Evolutionary conservation across 2,329 filamentous ascomycete species (phyloP), one percentile per base, ranked within the genome.

Genomic region (Ophiostoma sp.): DNA sequence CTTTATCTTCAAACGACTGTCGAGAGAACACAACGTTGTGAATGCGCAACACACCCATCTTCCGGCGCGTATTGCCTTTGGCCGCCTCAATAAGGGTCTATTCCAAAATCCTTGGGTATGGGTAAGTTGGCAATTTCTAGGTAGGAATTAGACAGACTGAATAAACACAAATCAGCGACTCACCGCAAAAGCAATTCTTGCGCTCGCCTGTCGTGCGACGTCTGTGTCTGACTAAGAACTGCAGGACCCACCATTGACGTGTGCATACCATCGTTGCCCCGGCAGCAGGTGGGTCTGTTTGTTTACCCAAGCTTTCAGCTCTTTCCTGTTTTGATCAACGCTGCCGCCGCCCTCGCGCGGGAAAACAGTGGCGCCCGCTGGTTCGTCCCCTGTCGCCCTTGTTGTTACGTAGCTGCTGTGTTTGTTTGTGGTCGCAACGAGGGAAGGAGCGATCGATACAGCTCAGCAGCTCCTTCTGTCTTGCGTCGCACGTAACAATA

Each of bases 301-400:
- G 68, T 72, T 72, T 72, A 71, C 58, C 42, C 64, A 11, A 42
- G 18, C 42, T 62, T 65, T 62, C 65, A 58, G 41, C 44, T 62
- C 62, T 71, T 68, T 64, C 64, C 67, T 71, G 70, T 72, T 71
- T 70, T 68, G 69, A 68, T 71, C 70, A 41, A 18, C 18, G 38
- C 58, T 38, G 38, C 12, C n/a, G 44, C 18, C 58, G 60, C 27
- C 27, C 27, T 27, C 27, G 27, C 27, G 27, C 27, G 27, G 27
- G 65, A 64, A 68, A 40, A 36, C 64, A 65, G 64, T 44, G n/a
- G 42, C 63, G 41, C 40, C 62, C 62, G n/a, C 36, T 44, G 62
- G n/a, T 40, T 42, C 58, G 36, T 36, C 36, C 38, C 36, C 38
- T 12, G 11, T 47, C 52, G 45, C 45, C 4, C 11, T 4, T 63